Percentiles rank a stretch among this genome's conserved stretches.
phyloP scores from a whole-genome alignment of 1,139 yeast genomes.

The Sugiyamaella novakii region DNA sequence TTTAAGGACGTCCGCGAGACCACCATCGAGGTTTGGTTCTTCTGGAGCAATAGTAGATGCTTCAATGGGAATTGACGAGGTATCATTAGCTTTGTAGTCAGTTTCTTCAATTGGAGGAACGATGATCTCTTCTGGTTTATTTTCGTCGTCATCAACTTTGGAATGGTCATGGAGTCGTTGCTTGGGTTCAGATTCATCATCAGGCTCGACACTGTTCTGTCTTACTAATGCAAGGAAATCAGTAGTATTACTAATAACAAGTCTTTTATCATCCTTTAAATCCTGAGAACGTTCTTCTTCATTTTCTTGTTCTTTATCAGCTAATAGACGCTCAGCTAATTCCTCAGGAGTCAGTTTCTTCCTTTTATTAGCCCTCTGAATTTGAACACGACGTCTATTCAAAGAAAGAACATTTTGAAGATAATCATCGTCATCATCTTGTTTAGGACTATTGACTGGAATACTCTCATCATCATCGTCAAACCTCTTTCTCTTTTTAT shows the following conservation, averaged over 20 bases:
- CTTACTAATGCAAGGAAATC: constrained; percentile 29
- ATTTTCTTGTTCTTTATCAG: constrained; percentile 20
- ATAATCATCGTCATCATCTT: constrained; percentile 51
- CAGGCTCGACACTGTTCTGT: constrained; percentile 17
- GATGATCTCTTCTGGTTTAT: not conserved
- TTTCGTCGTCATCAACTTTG: not conserved
- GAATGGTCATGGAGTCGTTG: not conserved
- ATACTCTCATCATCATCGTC: constrained; percentile 29
- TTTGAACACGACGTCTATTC: constrained; percentile 49
- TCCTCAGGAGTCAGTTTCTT: constrained; percentile 31
- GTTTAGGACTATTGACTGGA: not conserved
- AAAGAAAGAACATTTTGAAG: constrained; percentile 48
- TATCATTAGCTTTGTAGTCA: no score
- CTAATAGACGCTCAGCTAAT: constrained; percentile 30
- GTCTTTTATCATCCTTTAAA: constrained; percentile 21
- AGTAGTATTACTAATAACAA: constrained; percentile 28
- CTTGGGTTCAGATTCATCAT: constrained; percentile 1
- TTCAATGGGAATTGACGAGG: not conserved
- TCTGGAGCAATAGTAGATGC: constrained; percentile 27
- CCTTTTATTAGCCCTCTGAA: constrained; percentile 30
- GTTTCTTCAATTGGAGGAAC: not conserved
- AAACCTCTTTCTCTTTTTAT: constrained; percentile 30
- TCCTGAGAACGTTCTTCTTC: constrained; percentile 19
- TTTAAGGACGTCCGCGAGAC: constrained; percentile 60
- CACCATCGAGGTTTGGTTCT: constrained; percentile 48